Evolutionary conservation across 495 filamentous ascomycete species (phyloP), one percentile per base, ranked within the genome.

Genomic region (Xylaria nigripes): DNA sequence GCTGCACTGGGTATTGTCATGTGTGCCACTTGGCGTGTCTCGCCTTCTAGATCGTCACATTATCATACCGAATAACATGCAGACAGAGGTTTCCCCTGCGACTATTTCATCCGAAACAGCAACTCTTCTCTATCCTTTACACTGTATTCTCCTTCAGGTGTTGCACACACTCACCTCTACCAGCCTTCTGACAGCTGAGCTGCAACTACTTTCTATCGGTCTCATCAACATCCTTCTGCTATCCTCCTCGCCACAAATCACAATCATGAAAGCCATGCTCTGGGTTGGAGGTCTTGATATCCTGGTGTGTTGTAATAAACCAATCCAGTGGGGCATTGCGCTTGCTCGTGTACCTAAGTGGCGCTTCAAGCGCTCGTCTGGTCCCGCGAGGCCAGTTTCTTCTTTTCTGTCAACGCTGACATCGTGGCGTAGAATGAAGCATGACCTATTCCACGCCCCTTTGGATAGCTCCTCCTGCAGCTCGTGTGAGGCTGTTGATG

Each of bases 291-390:
- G 91, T 24, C 66, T 96, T 45, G 78, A 79, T 46, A 60, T 95
- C 16, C 84, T 95, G 45, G 71, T 89, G 18, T 74, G 79, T 13
- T 95, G 87, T 65, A 76, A 78, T 36, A 80, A 84, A 45, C 78
- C 92, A 15, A 81, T 97, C n/a, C 81, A 75, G 65, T 96, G 88
- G 88, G 89, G 86, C 32, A 84, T 96, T 15, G 76, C 85, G 46
- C 71, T 98, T 40, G 90, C 92, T 16, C 76, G 94, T 38, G 87
- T 98, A 32, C 93, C 93, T 2, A 87, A 80, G 55, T 96, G 92
- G 89, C 86, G 90, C 30, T 91, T 97, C 58, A 80, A 83, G 56
- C 81, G 83, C 18, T 67, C 55, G 40, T 16, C 62, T 15, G 25
- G 52, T 51, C 53, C 61, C 2, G 49, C 59, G 36, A 70, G 61